Conservation (phyloP, 1,139 yeast species). For the Diutina neorugosa region DNA sequence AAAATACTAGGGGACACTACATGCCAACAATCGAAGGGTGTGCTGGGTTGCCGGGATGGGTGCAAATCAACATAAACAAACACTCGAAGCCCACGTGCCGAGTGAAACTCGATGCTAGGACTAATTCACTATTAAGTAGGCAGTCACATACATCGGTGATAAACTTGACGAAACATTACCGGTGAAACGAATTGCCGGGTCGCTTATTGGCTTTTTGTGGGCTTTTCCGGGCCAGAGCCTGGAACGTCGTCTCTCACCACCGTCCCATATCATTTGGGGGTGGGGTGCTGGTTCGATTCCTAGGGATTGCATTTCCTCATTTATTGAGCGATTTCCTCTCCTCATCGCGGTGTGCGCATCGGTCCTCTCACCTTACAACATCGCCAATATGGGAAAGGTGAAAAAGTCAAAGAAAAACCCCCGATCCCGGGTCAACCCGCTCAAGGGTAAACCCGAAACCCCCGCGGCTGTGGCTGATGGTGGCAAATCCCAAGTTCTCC, state of each 20-base stretch:
- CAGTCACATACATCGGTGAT: no score
- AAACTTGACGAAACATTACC: no score
- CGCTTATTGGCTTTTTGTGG: no score
- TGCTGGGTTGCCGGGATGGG: background rate
- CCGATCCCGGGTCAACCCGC: constrained; percentile 40
- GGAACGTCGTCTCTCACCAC: no score
- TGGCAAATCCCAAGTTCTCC: constrained; percentile 47
- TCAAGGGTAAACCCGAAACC: constrained; percentile 13
- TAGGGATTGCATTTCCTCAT: no score
- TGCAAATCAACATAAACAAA: background rate
- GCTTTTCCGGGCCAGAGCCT: no score
- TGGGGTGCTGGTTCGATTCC: background rate
- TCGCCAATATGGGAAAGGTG: constrained; percentile 52
- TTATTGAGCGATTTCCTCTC: background rate
- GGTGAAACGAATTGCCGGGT: no score
- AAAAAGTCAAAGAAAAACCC: constrained; percentile 59
- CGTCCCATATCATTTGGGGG: no score
- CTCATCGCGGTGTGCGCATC: background rate
- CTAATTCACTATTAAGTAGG: no score
- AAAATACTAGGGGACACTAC: background rate
- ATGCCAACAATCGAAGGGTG: background rate
- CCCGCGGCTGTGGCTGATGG: constrained; percentile 14
- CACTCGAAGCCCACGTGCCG: background rate
- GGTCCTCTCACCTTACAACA: background rate
- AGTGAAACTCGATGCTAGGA: no score